Evolutionary conservation across 345 rosid genomes (phyloP).

Genomic region (Diplotaxis tenuifolia): DNA sequence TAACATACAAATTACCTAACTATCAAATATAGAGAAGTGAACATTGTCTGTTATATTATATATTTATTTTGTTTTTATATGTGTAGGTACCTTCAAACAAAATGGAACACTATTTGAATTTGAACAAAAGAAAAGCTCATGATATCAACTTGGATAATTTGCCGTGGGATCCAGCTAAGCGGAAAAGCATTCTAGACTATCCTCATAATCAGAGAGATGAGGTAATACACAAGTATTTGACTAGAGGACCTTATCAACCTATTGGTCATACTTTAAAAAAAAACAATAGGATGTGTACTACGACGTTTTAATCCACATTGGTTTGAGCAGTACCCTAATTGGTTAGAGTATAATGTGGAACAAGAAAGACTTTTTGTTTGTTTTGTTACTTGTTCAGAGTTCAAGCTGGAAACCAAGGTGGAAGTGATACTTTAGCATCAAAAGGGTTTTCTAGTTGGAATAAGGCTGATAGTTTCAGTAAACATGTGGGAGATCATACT

Average conservation of each 20-base stretch:
- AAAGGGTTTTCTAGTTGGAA: background rate
- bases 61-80: background rate
- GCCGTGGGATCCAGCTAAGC: background rate
- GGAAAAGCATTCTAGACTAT: background rate
- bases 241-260: background rate
- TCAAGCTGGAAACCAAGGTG: background rate
- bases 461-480: background rate
- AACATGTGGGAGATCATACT: background rate
- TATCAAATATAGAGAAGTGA: background rate
- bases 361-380: background rate
- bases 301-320: background rate
- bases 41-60: background rate
- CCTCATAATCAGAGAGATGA: background rate
- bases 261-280: background rate
- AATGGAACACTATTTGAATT: background rate
- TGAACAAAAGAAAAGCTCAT: background rate
- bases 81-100: background rate
- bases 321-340: background rate
- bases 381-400: background rate
- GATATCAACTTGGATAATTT: background rate
- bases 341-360: background rate
- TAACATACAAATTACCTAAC: background rate
- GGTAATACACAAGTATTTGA: background rate
- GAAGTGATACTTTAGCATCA: no score
- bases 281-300: background rate